Percentiles rank a stretch among this genome's conserved stretches.
Evolutionary conservation across 345 rosid genomes (phyloP).

Genomic region (Salix dunnii): DNA sequence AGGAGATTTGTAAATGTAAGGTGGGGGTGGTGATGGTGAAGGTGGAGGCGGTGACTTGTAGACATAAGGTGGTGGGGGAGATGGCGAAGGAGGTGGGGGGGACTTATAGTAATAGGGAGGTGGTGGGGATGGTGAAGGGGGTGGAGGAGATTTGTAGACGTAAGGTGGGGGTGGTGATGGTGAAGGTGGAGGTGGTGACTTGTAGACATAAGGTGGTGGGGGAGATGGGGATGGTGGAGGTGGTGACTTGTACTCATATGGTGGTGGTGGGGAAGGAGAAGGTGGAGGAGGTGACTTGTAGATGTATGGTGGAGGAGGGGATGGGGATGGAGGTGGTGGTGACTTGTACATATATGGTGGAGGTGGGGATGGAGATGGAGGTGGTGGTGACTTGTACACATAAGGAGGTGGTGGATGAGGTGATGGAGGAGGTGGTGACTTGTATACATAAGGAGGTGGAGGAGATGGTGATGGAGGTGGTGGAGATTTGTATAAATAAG

Average conservation of each 20-base stretch:
- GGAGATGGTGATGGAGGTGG: conserved; percentile 1
- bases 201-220: not conserved
- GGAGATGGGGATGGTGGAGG: conserved; percentile 1
- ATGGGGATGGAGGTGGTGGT: not conserved
- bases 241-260: not conserved
- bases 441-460: not conserved
- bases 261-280: not conserved
- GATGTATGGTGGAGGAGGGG: not conserved
- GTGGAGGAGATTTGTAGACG: not conserved
- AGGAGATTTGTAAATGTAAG: not conserved
- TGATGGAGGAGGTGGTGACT: conserved; percentile 5
- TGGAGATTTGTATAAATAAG: not conserved
- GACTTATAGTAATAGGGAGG: too few species aligned
- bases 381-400: not conserved
- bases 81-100: not conserved
- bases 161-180: not conserved
- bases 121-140: not conserved
- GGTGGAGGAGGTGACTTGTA: conserved; percentile 12
- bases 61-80: not conserved
- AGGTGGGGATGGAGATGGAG: not conserved
- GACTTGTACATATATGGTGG: not conserved
- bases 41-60: conserved; percentile 11
- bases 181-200: not conserved
- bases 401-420: not conserved
- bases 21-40: not conserved